Percentiles rank a stretch among this genome's conserved stretches.
These are phyloP conservation scores for Pichia ethanolica DNA, from an alignment of 805 yeast genomes.

Conservation along the genomic window DNA sequence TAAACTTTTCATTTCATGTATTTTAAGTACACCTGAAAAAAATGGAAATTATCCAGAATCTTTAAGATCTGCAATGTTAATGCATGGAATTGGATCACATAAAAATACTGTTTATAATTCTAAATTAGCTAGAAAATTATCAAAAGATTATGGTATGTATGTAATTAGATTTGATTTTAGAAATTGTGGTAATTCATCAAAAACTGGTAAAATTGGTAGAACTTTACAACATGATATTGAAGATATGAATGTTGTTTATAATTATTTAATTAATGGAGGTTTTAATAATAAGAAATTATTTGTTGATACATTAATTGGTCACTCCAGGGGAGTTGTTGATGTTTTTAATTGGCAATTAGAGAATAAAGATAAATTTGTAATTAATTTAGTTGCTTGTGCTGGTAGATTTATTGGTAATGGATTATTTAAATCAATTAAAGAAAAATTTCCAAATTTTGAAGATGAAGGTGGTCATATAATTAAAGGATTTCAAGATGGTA, in stretches of 20 bases:
- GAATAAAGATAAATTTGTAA: slow-evolving; percentile 34
- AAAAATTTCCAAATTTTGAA: slow-evolving; percentile 32
- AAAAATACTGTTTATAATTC: slow-evolving; percentile 71
- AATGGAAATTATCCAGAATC: slow-evolving; percentile 11
- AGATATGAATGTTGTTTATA: slow-evolving; percentile 49
- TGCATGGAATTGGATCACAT: slow-evolving; percentile 88
- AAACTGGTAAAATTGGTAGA: slow-evolving; percentile 50
- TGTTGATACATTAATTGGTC: slow-evolving; percentile 58
- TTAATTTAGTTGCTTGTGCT: slow-evolving; percentile 63
- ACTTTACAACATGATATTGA: slow-evolving; percentile 55
- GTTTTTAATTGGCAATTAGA: slow-evolving; percentile 63
- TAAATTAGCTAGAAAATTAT: slow-evolving; percentile 50
- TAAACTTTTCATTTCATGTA: slow-evolving; percentile 11
- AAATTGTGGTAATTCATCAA: slow-evolving; percentile 66
- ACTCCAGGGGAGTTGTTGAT: slow-evolving; percentile 74
- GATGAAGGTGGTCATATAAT: slow-evolving; percentile 34
- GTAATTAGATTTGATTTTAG: slow-evolving; percentile 79
- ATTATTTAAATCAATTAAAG: slow-evolving; percentile 33
- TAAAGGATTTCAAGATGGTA: slow-evolving; percentile 44
- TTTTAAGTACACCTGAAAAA: slow-evolving; percentile 17
- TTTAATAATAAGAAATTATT: slow-evolving; percentile 34
- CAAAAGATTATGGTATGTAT: slow-evolving; percentile 51
- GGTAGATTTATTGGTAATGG: slow-evolving; percentile 57
- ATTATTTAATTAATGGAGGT: slow-evolving; percentile 23
- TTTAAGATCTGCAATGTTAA: slow-evolving; percentile 39